These are phyloP conservation scores for Russula compacta DNA, from an alignment of 768 basidiomycete species.

Conservation along the genomic window DNA sequence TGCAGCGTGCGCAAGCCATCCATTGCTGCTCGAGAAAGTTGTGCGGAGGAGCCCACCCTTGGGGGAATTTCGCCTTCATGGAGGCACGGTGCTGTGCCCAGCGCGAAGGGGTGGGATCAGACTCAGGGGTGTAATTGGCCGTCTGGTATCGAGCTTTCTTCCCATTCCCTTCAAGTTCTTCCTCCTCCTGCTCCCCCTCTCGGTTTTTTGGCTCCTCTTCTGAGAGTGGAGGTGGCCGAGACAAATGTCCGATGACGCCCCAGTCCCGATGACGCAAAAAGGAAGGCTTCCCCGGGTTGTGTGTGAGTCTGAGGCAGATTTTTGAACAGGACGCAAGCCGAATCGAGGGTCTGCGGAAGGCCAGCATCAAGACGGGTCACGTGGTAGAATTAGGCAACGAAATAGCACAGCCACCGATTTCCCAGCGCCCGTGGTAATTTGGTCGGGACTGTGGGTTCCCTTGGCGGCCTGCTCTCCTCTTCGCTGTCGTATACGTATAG, in stretches of 20 bases:
- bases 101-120: slow-evolving; percentile 22
- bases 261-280: slow-evolving; percentile 8
- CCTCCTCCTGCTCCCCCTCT: background rate
- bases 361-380: slow-evolving; percentile 1
- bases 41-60: slow-evolving; percentile 44
- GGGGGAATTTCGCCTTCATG: slow-evolving; percentile 29
- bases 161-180: background rate
- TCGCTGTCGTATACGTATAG: background rate
- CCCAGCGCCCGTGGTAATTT: background rate
- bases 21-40: slow-evolving; percentile 47
- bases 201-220: background rate
- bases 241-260: slow-evolving; percentile 10
- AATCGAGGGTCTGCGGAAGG: background rate
- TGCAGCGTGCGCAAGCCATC: slow-evolving; percentile 38
- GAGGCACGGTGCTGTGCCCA: slow-evolving; percentile 27
- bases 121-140: slow-evolving; percentile 10
- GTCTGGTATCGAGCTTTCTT: slow-evolving; percentile 13
- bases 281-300: background rate
- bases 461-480: background rate
- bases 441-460: background rate
- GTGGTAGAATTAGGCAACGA: background rate
- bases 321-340: background rate
- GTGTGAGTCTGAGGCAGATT: background rate
- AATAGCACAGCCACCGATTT: slow-evolving; percentile 14
- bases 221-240: slow-evolving; percentile 8